Conservation (phyloP, 1,139 yeast species). For the Entelexis paramagnoliae region DNA sequence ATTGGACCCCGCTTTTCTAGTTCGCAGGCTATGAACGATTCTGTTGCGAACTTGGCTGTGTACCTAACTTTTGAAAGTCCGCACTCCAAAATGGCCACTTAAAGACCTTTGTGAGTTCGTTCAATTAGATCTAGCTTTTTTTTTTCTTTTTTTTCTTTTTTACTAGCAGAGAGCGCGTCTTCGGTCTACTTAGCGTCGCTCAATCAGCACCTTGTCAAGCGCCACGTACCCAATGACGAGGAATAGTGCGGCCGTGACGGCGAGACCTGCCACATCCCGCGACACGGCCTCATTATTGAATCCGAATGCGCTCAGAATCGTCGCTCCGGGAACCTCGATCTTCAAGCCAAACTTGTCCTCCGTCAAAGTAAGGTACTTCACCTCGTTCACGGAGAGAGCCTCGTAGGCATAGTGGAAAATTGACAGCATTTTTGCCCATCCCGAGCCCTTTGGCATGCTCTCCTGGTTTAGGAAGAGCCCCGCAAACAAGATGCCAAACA, state of each 20-base stretch:
- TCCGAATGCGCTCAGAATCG: slow-evolving; percentile 88
- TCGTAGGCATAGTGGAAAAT: slow-evolving; percentile 95
- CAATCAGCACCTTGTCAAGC: slow-evolving; percentile 62
- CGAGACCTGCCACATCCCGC: slow-evolving; percentile 50
- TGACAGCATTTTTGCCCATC: slow-evolving; percentile 74
- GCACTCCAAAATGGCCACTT: no score
- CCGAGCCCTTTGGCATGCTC: slow-evolving; percentile 58
- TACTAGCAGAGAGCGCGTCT: no score
- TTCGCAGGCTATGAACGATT: neutral
- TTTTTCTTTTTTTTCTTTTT: no score
- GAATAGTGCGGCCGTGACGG: slow-evolving; percentile 40
- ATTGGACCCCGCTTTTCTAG: no score
- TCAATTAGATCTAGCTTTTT: no score
- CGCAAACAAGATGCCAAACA: slow-evolving; percentile 81
- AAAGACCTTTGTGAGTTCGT: no score
- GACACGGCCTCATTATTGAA: slow-evolving; percentile 70
- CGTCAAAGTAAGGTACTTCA: slow-evolving; percentile 69
- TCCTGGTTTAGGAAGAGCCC: slow-evolving; percentile 83
- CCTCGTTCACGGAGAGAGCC: slow-evolving; percentile 84
- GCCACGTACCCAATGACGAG: slow-evolving; percentile 61
- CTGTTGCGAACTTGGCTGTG: no score
- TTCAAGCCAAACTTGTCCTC: slow-evolving; percentile 88
- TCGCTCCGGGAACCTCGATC: slow-evolving; percentile 98
- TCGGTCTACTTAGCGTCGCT: slow-evolving; percentile 43
- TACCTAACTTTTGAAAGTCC: no score